These are phyloP conservation scores for Schwanniomyces pseudopolymorphus DNA, from an alignment of 805 yeast genomes.

Conservation along the genomic window DNA sequence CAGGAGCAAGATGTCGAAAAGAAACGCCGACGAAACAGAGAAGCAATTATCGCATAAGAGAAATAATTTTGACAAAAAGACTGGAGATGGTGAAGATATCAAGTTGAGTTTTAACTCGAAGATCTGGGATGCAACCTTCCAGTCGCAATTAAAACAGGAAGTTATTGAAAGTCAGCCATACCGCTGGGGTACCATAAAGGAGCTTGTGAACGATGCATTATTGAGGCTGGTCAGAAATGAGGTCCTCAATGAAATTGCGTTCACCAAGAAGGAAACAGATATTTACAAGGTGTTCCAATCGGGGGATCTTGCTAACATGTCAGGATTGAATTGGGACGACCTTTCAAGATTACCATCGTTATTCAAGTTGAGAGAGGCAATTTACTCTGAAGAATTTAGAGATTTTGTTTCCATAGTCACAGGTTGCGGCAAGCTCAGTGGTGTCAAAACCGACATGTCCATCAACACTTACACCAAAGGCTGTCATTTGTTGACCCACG, in stretches of 20 bases:
- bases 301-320: slow-evolving; percentile 89
- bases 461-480: slow-evolving; percentile 89
- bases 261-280: slow-evolving; percentile 95
- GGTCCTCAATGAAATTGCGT: slow-evolving; percentile 77
- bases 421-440: slow-evolving; percentile 85
- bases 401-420: slow-evolving; percentile 75
- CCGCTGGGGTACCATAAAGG: slow-evolving; percentile 82
- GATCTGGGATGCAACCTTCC: slow-evolving; percentile 47
- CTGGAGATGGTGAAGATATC: slow-evolving; percentile 29
- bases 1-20: slow-evolving; percentile 2
- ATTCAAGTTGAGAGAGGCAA: slow-evolving; percentile 77
- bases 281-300: slow-evolving; percentile 89
- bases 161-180: slow-evolving; percentile 71
- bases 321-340: slow-evolving; percentile 80
- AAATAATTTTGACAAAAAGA: slow-evolving; percentile 10
- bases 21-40: slow-evolving; percentile 1
- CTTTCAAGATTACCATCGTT: slow-evolving; percentile 70
- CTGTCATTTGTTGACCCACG: slow-evolving; percentile 92
- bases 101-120: slow-evolving; percentile 45
- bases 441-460: slow-evolving; percentile 88
- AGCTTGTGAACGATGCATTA: slow-evolving; percentile 72
- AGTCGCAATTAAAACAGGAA: slow-evolving; percentile 34
- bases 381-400: slow-evolving; percentile 84
- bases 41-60: not conserved
- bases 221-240: slow-evolving; percentile 81